Percentiles rank a stretch among this genome's conserved stretches.
These are phyloP conservation scores for Rhodotorula kratochvilovae DNA, from an alignment of 768 basidiomycete species.

Conservation along the genomic window DNA sequence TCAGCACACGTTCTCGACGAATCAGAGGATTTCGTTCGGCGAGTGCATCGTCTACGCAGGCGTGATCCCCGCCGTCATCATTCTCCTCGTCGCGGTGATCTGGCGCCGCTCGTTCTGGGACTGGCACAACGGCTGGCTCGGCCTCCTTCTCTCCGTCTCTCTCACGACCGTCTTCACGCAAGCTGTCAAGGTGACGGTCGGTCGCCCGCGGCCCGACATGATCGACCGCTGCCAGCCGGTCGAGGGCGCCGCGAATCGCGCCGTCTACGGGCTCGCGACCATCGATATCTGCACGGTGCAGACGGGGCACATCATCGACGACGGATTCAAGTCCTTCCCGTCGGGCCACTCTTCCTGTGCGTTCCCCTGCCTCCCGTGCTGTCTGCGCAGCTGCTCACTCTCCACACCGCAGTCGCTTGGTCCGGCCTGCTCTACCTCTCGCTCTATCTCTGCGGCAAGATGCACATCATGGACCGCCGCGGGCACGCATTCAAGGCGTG, in stretches of 20 bases:
- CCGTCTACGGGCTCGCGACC: slow-evolving; percentile 62
- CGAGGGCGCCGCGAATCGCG: slow-evolving; percentile 60
- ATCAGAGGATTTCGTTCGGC: slow-evolving; percentile 24
- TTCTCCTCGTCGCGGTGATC: slow-evolving; percentile 64
- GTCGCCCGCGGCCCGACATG: slow-evolving; percentile 72
- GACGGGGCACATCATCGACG: slow-evolving; percentile 6
- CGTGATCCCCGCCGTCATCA: slow-evolving; percentile 64
- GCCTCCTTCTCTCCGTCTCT: slow-evolving; percentile 67
- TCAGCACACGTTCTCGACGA: slow-evolving; percentile 38
- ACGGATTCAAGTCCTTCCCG: slow-evolving; percentile 37
- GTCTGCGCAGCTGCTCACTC: not conserved
- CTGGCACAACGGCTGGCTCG: slow-evolving; percentile 61
- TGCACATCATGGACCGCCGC: slow-evolving; percentile 79
- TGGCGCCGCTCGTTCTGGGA: slow-evolving; percentile 87
- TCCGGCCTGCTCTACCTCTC: slow-evolving; percentile 85
- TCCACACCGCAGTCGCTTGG: slow-evolving; percentile 56
- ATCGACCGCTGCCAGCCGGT: slow-evolving; percentile 31
- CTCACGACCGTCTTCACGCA: slow-evolving; percentile 77
- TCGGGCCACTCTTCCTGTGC: slow-evolving; percentile 47
- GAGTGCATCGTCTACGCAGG: slow-evolving; percentile 17
- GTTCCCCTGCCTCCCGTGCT: not conserved
- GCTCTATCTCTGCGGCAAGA: slow-evolving; percentile 84
- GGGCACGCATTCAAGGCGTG: slow-evolving; percentile 63
- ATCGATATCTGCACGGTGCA: slow-evolving; percentile 65
- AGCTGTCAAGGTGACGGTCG: slow-evolving; percentile 56